These are phyloP conservation scores for Flagelloscypha sp. DNA, from an alignment of 768 basidiomycete genomes.

Conservation along the genomic window DNA sequence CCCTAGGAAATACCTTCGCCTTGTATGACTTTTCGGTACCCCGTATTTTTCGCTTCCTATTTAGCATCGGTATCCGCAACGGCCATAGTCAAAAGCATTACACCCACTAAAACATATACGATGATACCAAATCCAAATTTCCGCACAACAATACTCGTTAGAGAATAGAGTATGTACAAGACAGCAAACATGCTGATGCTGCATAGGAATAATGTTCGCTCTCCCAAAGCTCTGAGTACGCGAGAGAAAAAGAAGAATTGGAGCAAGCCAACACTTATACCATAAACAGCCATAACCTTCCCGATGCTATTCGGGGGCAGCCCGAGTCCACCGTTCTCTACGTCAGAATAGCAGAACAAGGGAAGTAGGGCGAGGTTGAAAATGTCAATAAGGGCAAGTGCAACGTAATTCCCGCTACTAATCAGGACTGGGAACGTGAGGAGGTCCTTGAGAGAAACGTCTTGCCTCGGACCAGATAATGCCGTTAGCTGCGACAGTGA, in stretches of 20 bases:
- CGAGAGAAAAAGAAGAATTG: constrained; percentile 27
- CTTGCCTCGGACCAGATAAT: too few species aligned
- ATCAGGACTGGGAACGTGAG: constrained; percentile 28
- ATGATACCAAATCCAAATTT: constrained; percentile 17
- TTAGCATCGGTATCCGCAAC: too few species aligned
- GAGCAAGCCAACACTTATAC: constrained; percentile 26
- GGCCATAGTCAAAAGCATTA: too few species aligned
- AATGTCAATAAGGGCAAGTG: constrained; percentile 35
- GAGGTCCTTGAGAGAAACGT: constrained; percentile 36
- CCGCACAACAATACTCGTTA: constrained; percentile 26
- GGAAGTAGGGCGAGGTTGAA: constrained; percentile 31
- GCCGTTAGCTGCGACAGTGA: too few species aligned
- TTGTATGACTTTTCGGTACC: too few species aligned
- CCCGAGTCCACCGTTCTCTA: constrained; percentile 34
- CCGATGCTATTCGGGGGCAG: constrained; percentile 35
- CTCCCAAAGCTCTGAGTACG: constrained; percentile 26
- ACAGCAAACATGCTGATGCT: constrained; percentile 23
- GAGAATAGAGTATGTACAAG: constrained; percentile 29
- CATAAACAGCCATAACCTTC: constrained; percentile 24
- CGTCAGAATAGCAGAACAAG: constrained; percentile 36
- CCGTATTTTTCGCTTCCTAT: too few species aligned
- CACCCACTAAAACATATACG: constrained; percentile 25
- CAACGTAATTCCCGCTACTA: constrained; percentile 34
- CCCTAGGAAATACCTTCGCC: too few species aligned
- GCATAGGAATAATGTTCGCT: constrained; percentile 23